Evolutionary conservation across 2,329 filamentous ascomycete species (phyloP).

Genomic region (Podosphaera aphanis): DNA sequence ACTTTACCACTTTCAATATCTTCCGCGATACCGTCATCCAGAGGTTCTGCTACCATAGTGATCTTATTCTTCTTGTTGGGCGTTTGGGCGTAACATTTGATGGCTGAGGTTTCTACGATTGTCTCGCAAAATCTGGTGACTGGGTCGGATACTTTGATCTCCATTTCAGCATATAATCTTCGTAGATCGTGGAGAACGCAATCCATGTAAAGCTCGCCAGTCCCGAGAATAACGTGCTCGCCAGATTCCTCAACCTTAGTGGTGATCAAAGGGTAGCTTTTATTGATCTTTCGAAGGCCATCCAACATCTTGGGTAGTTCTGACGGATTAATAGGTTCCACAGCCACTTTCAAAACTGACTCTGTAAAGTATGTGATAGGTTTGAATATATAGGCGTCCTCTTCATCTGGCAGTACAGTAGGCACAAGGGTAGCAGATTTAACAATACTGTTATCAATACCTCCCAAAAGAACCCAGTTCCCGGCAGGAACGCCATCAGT

Average conservation of each 20-base stretch:
- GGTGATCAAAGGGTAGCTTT: slow-evolving; percentile 83
- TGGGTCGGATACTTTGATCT: slow-evolving; percentile 94
- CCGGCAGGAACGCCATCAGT: slow-evolving; percentile 83
- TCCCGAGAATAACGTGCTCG: slow-evolving; percentile 85
- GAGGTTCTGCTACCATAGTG: slow-evolving; percentile 89
- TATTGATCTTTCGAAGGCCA: slow-evolving; percentile 87
- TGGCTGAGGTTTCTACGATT: slow-evolving; percentile 86
- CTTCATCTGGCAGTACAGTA: slow-evolving; percentile 56
- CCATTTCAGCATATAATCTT: slow-evolving; percentile 91
- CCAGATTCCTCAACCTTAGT: slow-evolving; percentile 97
- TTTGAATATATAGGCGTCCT: slow-evolving; percentile 87
- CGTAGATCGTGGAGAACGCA: slow-evolving; percentile 90
- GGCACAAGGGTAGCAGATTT: slow-evolving; percentile 86
- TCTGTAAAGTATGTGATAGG: slow-evolving; percentile 88
- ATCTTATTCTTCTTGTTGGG: slow-evolving; percentile 99
- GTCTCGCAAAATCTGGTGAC: slow-evolving; percentile 97
- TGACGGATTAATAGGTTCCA: slow-evolving; percentile 93
- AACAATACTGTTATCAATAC: slow-evolving; percentile 93
- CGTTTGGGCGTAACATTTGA: slow-evolving; percentile 92
- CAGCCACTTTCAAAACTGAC: slow-evolving; percentile 90
- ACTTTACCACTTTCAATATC: slow-evolving; percentile 85
- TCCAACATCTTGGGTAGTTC: slow-evolving; percentile 98
- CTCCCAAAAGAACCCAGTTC: slow-evolving; percentile 76
- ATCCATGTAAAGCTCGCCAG: slow-evolving; percentile 98
- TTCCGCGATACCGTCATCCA: slow-evolving; percentile 82